Evolutionary conservation across 257 asterid genomes (phyloP).

Genomic region (Cordia subcordata): DNA sequence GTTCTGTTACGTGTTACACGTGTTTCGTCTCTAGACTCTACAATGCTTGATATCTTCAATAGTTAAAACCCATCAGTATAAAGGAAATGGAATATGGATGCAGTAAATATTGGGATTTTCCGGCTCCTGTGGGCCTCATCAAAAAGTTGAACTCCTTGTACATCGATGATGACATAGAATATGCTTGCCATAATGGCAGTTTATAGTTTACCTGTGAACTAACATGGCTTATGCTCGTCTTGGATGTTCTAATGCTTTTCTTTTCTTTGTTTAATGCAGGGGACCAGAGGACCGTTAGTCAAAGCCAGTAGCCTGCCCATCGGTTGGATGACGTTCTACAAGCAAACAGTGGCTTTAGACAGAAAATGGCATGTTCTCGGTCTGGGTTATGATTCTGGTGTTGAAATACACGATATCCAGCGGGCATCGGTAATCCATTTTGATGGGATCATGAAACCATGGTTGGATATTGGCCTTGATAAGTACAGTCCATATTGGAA

Average conservation of each 20-base stretch:
- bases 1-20: too few relatives aligned
- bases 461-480: conserved; percentile 82
- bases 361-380: conserved; percentile 78
- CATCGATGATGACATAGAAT: too few relatives aligned
- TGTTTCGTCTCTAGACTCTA: too few relatives aligned
- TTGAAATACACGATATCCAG: conserved; percentile 41
- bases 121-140: too few relatives aligned
- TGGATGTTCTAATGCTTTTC: conserved; percentile 1
- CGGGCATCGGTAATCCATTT: conserved; percentile 75
- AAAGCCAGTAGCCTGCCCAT: conserved; percentile 81
- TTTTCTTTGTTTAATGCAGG: conserved; percentile 39
- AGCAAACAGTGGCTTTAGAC: conserved; percentile 49
- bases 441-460: conserved; percentile 84
- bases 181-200: too few relatives aligned
- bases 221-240: too few relatives aligned
- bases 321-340: conserved; percentile 84
- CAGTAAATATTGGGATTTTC: too few relatives aligned
- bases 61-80: too few relatives aligned
- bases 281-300: conserved; percentile 43
- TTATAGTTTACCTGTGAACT: too few relatives aligned
- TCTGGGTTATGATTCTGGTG: conserved; percentile 65
- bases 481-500: conserved; percentile 65
- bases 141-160: too few relatives aligned
- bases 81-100: too few relatives aligned
- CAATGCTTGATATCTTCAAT: background rate